phyloP scores from a whole-genome alignment of 768 basidiomycete genomes.

The Butyriboletus loyo region DNA sequence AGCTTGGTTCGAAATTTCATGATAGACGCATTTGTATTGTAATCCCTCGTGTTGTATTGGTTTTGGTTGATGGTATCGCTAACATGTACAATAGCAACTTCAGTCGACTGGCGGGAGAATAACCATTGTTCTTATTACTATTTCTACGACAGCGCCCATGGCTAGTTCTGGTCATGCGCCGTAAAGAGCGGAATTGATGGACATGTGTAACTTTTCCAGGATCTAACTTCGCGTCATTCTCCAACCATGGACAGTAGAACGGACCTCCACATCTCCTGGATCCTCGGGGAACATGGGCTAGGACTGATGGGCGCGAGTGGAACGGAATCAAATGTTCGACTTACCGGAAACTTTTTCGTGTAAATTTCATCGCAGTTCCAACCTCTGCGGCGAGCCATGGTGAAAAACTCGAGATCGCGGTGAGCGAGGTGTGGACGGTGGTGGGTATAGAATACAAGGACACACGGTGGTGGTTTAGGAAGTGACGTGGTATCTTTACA shows the following conservation, averaged over 20 bases:
- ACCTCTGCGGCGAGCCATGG: conserved; percentile 53
- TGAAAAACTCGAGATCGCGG: conserved; percentile 81
- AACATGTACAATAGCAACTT: background rate
- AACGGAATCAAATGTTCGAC: conserved; percentile 11
- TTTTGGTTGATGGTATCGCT: background rate
- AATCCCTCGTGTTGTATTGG: background rate
- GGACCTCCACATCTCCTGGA: conserved; percentile 69
- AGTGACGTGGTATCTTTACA: conserved; percentile 4
- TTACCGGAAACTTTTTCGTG: conserved; percentile 59
- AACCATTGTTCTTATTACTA: background rate
- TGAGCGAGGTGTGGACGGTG: conserved; percentile 83
- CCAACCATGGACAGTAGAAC: conserved; percentile 88
- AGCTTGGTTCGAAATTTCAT: background rate
- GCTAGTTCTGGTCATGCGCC: background rate
- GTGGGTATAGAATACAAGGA: conserved; percentile 87
- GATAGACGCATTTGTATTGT: background rate
- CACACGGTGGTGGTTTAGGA: conserved; percentile 30
- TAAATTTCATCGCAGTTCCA: conserved; percentile 76
- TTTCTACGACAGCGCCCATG: background rate
- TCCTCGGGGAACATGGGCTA: conserved; percentile 93
- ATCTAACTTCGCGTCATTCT: conserved; percentile 36
- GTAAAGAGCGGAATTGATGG: background rate
- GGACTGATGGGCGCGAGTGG: background rate
- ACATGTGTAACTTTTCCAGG: background rate
- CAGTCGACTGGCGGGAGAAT: too few relatives aligned